Percentiles rank a stretch among this genome's conserved stretches.
phyloP scores from a whole-genome alignment of 208 protist genomes.

The Crithidia fasciculata region DNA sequence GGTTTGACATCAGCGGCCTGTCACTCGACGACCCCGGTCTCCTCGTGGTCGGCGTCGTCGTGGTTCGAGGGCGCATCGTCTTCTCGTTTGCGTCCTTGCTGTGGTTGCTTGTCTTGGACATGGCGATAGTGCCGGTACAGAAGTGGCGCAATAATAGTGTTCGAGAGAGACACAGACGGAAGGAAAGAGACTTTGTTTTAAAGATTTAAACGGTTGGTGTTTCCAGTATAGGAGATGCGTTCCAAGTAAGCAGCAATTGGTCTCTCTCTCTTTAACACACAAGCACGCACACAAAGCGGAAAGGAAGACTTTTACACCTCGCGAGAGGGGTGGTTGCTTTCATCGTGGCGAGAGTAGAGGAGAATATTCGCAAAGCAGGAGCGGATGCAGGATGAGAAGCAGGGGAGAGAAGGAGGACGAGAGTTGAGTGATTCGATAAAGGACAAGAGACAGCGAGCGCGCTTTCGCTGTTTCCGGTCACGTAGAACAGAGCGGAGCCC shows the following conservation, averaged over 20 bases:
- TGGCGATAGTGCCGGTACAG: neutral
- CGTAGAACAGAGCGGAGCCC: too few relatives aligned
- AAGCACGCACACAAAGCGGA: neutral
- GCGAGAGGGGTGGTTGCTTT: too few relatives aligned
- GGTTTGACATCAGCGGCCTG: slow-evolving; percentile 15
- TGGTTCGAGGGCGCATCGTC: slow-evolving; percentile 19
- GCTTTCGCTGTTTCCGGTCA: too few relatives aligned
- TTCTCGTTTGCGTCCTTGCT: slow-evolving; percentile 23
- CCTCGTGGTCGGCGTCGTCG: slow-evolving; percentile 13
- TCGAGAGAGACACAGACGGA: neutral
- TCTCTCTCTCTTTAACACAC: neutral
- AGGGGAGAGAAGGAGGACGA: too few relatives aligned
- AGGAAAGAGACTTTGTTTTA: neutral
- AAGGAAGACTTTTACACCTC: neutral
- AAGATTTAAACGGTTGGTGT: too few relatives aligned
- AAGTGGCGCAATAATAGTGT: neutral
- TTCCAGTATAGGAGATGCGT: too few relatives aligned
- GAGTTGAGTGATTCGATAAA: too few relatives aligned
- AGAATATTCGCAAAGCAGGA: too few relatives aligned
- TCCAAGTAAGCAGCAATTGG: too few relatives aligned
- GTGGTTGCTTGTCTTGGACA: slow-evolving; percentile 26
- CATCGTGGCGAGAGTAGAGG: too few relatives aligned
- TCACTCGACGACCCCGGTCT: slow-evolving; percentile 28
- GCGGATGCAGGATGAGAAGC: too few relatives aligned
- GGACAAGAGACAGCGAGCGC: too few relatives aligned